Base-by-base conservation (phyloP, 768 basidiomycete genomes). In the Lactarius tabidus region DNA sequence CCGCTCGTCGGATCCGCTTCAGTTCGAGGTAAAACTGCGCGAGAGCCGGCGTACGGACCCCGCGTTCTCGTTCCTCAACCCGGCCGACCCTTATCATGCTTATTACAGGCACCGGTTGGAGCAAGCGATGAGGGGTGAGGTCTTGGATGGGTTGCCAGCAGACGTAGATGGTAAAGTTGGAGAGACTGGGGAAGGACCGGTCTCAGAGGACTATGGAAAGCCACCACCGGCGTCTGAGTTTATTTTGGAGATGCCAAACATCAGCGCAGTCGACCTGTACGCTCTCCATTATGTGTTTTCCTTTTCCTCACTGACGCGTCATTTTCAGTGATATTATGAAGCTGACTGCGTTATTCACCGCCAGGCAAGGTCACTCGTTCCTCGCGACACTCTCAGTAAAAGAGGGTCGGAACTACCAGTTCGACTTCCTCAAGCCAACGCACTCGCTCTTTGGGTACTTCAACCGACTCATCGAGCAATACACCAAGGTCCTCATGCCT, bases 51-150 rank as follows among this genome's bases (percentile, higher is more conserved):
- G 94, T 78, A 84, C 87, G 69, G 96, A 98, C 81, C 93, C 95
- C 63, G 96, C 97, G 79, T 99, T 98, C 82, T 94, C 96, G 64
- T 99, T 99, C 82, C 85, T 99, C 76, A 96, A 96, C 80, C 89
- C 93, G 67, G 85, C 86, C 57, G 97, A 99, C 82, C 93, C 97
- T 69, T 99, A 97, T 80, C 93, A 98, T 87, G 92, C 92, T 66
- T 98, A 99, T 79, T 99, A 99, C 75, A 87, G 91, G 74, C 86
- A 95, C 80, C 87, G 90, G 73, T 85, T 96, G 79, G 92, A 94
- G 56, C 87, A 86, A 74, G 85, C 94, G 67, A 78, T 84, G 59
- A 85, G 85, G 8, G 94, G 93, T 23, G 90, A 92, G 72, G 72
- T 84, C 10, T 79, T 84, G 17, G 91, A 91, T 43, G 91, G 89